Base-by-base conservation (phyloP, 1,284 basidiomycete genomes). In the Austropuccinia psidii region DNA sequence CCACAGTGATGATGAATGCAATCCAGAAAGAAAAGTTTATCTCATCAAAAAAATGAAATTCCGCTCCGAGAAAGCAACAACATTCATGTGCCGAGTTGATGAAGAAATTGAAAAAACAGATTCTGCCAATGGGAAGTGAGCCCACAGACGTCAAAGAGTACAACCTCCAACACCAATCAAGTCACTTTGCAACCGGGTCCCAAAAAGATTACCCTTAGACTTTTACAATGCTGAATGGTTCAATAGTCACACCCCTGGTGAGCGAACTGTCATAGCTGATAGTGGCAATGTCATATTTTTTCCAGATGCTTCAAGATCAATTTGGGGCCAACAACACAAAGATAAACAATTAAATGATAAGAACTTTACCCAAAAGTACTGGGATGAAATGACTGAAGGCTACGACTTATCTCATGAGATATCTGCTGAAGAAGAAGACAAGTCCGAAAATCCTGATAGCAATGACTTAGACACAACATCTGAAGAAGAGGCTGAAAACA, bases 1-100 rank as follows among this genome's bases (percentile, higher is more conserved):
- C 19, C 65, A 68, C 50, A 68, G 65, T 27, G 50, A 68, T 57
- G 65, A 68, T 35, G 65, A 68, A 31, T 49, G 9, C 27, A 27
- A 17, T 5, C 13, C 31, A 2, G 13, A 2, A 60, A 35, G 27
- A 35, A 31, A 17, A n/a, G 27, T n/a, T 29, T n/a, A 15, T n/a
- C 13, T 24, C 29, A 39, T 64, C 41, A 64, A 64, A 43, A 45
- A 17, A 9, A 4, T 49, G 43, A 4, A 11, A 6, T 47, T 6
- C 21, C 41, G 61, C 5, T 64, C 61, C 4, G 41, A 43, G 9
- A 45, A 43, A 4, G 37, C 61, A 3, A 49, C 27, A 6, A 64
- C 47, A 15, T 64, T 64, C 24, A 27, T 64, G 11, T 13, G 61
- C 9, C 37, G 41, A 6, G 27, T 64, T n/a, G 62, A 49, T 65